phyloP scores from a whole-genome alignment of 345 rosid genomes.

The Limnanthes douglasii region DNA sequence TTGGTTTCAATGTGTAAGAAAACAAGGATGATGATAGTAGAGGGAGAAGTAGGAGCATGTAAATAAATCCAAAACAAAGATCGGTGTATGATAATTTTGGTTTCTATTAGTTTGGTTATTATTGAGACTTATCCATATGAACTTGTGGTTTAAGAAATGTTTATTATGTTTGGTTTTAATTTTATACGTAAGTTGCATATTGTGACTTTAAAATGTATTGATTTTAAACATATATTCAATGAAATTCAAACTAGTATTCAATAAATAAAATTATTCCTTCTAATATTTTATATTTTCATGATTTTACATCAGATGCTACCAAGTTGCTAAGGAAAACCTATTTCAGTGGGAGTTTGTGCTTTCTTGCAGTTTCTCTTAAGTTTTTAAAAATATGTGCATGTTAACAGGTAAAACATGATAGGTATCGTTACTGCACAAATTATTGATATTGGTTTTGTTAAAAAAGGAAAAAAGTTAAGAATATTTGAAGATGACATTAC shows the following conservation, averaged over 20 bases:
- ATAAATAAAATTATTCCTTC: not conserved
- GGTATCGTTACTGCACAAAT: constrained; percentile 88
- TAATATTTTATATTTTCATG: too few species aligned
- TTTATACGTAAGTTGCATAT: too few species aligned
- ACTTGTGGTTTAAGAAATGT: too few species aligned
- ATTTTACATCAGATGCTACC: constrained; percentile 80
- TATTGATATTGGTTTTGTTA: constrained; percentile 91
- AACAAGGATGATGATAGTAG: constrained; percentile 9
- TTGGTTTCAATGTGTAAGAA: constrained; percentile 17
- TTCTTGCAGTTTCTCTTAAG: constrained; percentile 1
- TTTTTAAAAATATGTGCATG: constrained; percentile 3
- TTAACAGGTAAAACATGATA: constrained; percentile 14
- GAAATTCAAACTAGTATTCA: too few species aligned
- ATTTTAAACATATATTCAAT: too few species aligned
- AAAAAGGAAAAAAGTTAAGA: constrained; percentile 75
- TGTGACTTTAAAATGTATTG: too few species aligned
- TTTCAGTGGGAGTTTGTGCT: constrained; percentile 81
- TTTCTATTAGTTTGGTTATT: not conserved
- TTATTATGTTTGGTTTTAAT: too few species aligned
- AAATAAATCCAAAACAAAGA: constrained; percentile 9
- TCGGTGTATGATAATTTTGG: constrained; percentile 1
- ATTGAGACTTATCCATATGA: not conserved
- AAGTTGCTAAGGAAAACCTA: constrained; percentile 69
- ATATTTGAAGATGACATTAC: constrained; percentile 84
- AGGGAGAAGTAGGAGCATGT: constrained; percentile 20